Base-by-base conservation (phyloP, 306 rosid species). In the Vigna hirtella region DNA sequence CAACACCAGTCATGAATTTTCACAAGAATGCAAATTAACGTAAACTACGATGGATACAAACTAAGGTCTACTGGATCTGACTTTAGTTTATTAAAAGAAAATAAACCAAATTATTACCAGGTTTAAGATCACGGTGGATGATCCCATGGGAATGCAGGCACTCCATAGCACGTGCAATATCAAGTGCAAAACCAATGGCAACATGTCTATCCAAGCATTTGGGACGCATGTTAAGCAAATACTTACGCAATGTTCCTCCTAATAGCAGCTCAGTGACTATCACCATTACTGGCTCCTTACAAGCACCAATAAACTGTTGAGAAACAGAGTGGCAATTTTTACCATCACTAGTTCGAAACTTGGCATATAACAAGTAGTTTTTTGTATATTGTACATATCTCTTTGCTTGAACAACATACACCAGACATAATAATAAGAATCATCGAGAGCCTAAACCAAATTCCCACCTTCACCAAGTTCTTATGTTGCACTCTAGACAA, bases 201-300 rank as follows among this genome's bases (percentile, higher is more conserved):
- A 90, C 86, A 15, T 86, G 86, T 45, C 78, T 87, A 66, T 94
- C 97, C 89, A 94, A 92, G 84, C 97, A 90, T 68, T 88, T 83
- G 51, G 98, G 97, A 18, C 97, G 88, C 90, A 88, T 84, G 74
- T 81, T 92, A 69, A 92, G 86, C 85, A 93, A 86, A 88, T 94
- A 90, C 84, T 85, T 92, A 1, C 95, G 97, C 79, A 94, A 52
- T 5, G 98, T 92, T 71, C 98, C 98, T 36, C 94, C 97, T 70
- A 85, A 66, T 67, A 94, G 85, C 79, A 94, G 93, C 89, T 94
- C 97, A 12, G 98, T 94, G 45, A 94, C 97, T 84, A 92, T 87
- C 85, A 94, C 98, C 96, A 87, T 92, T 30, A 89, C 90, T 24
- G 97, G 98, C 85, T 90, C 98, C 85, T 88, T 94, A 88, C 97